These are phyloP conservation scores for Aegilops longissima DNA, from an alignment of 176 grass and related monocot genomes.

Conservation along the genomic window DNA sequence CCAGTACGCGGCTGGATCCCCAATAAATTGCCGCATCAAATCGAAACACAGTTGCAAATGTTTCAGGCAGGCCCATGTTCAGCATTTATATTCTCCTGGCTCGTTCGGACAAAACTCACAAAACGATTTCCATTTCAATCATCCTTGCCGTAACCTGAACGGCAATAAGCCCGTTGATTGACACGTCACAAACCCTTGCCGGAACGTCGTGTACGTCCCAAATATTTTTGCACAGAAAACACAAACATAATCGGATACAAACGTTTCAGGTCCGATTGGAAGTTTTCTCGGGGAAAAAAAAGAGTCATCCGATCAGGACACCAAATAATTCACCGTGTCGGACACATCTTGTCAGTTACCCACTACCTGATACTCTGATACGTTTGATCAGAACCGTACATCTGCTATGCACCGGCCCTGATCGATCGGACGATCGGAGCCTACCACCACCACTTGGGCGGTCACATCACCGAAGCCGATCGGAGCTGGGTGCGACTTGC, in stretches of 20 bases:
- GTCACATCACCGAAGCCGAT: not conserved
- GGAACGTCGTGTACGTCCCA: not conserved
- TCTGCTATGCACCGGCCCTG: not conserved
- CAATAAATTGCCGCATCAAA: not conserved
- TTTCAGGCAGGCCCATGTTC: conserved; percentile 2
- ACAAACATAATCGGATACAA: not conserved
- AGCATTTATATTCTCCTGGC: not conserved
- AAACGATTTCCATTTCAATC: not conserved
- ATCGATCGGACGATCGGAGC: not conserved
- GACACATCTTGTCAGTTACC: not conserved
- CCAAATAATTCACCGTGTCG: not conserved
- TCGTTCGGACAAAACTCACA: not conserved
- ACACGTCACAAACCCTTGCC: not conserved
- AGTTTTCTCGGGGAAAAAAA: no score
- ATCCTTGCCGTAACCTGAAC: not conserved
- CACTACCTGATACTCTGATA: not conserved
- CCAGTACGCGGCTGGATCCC: not conserved
- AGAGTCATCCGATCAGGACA: not conserved
- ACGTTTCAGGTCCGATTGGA: no score
- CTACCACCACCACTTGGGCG: not conserved
- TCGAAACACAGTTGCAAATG: not conserved
- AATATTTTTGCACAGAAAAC: not conserved
- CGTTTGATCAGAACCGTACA: not conserved
- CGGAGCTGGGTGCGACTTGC: not conserved
- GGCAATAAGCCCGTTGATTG: not conserved